Conservation (phyloP, 345 rosid genomes). For the Litchi chinensis region DNA sequence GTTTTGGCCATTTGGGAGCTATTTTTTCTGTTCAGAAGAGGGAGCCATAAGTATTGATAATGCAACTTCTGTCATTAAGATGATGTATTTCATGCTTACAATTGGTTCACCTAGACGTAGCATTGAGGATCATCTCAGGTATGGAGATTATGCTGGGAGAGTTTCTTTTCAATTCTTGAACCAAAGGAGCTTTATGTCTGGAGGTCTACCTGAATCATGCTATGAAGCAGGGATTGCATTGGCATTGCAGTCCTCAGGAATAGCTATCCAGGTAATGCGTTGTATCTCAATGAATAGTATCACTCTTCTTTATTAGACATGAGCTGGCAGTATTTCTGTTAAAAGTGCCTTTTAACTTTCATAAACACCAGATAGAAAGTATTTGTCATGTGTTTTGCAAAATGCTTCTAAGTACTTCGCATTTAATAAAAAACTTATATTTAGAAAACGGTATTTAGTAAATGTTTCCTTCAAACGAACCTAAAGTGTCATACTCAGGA, state of each 20-base stretch:
- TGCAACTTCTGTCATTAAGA: constrained; percentile 44
- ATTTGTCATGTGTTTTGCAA: background rate
- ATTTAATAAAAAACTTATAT: no score
- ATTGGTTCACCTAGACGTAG: constrained; percentile 31
- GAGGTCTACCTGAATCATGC: constrained; percentile 51
- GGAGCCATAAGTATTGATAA: constrained; percentile 79
- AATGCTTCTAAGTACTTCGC: no score
- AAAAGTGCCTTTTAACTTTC: background rate
- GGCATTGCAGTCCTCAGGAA: constrained; percentile 68
- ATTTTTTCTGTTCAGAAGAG: constrained; percentile 60
- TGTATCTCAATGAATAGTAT: background rate
- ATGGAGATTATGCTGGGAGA: constrained; percentile 47
- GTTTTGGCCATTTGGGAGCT: constrained; percentile 78
- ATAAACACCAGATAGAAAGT: background rate
- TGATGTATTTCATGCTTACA: constrained; percentile 55
- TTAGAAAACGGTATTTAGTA: background rate
- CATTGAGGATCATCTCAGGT: constrained; percentile 64
- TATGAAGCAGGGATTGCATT: constrained; percentile 62
- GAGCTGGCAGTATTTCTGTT: background rate
- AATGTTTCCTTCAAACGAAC: background rate
- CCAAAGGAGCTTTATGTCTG: constrained; percentile 39
- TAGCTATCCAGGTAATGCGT: constrained; percentile 40
- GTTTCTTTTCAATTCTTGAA: constrained; percentile 43
- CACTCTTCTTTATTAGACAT: background rate
- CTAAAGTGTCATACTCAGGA: background rate